These are phyloP conservation scores for Beauveria caledonica DNA, from an alignment of 2,329 filamentous ascomycete genomes.

Conservation along the genomic window DNA sequence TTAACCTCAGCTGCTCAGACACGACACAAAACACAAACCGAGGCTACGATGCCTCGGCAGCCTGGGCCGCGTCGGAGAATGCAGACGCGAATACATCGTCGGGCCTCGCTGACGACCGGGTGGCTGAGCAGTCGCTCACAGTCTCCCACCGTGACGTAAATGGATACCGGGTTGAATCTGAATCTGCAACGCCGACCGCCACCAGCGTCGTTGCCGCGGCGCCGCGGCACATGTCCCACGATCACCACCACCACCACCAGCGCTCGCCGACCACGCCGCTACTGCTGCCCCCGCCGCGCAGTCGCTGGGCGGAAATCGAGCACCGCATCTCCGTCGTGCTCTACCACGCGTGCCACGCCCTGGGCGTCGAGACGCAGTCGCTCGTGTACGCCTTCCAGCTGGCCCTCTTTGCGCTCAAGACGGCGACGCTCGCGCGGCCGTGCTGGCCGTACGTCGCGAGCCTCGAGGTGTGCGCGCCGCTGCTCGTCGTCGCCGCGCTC, in stretches of 20 bases:
- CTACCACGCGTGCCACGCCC: constrained; percentile 21
- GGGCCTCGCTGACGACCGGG: neutral
- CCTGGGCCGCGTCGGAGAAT: neutral
- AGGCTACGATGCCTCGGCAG: constrained; percentile 15
- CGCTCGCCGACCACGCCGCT: constrained; percentile 29
- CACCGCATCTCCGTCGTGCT: constrained; percentile 27
- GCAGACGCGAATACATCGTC: neutral
- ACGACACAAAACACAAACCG: constrained; percentile 10
- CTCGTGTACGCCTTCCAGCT: constrained; percentile 41
- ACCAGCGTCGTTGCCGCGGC: neutral
- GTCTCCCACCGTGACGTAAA: constrained; percentile 3
- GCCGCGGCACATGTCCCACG: neutral
- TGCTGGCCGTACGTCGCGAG: constrained; percentile 68
- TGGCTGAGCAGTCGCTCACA: constrained; percentile 2
- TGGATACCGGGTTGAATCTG: neutral
- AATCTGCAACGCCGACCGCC: neutral
- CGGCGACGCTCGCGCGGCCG: constrained; percentile 53
- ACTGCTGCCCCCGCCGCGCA: constrained; percentile 41
- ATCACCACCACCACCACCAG: neutral
- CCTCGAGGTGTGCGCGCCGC: constrained; percentile 54
- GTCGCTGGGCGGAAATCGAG: constrained; percentile 23
- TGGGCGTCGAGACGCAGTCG: constrained; percentile 23
- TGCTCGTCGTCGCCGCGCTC: constrained; percentile 60
- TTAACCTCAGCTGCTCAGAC: neutral
- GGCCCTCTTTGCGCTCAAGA: constrained; percentile 59